phyloP scores from a whole-genome alignment of 305 asterid genomes.

The Caryopteris hybrid region DNA sequence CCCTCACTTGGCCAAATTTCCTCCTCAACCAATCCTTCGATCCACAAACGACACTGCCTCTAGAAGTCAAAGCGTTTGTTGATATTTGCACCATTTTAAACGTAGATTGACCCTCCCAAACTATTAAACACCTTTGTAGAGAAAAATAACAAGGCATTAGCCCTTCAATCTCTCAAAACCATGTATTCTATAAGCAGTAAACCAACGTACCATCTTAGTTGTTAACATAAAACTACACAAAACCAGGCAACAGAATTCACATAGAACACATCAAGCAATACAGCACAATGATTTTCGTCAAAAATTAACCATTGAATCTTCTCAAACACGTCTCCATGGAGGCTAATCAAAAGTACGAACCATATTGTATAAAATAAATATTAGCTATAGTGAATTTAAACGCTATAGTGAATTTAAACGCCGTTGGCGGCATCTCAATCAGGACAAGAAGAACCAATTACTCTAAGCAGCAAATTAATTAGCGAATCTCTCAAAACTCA shows the following conservation, averaged over 20 bases:
- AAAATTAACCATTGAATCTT: neutral
- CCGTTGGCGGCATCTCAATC: neutral
- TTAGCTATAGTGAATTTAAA: slow-evolving; percentile 1
- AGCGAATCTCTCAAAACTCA: neutral
- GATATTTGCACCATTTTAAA: slow-evolving; percentile 54
- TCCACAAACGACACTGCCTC: slow-evolving; percentile 44
- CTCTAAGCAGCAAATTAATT: neutral
- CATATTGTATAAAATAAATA: neutral
- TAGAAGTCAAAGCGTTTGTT: slow-evolving; percentile 45
- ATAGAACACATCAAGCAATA: neutral
- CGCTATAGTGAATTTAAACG: slow-evolving; percentile 1
- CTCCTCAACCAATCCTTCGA: slow-evolving; percentile 37
- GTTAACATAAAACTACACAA: neutral
- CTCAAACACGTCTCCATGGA: neutral
- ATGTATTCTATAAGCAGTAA: slow-evolving; percentile 19
- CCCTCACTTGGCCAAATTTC: slow-evolving; percentile 35
- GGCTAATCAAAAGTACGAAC: neutral
- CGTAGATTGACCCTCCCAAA: slow-evolving; percentile 18
- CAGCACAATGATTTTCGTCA: neutral
- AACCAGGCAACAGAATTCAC: slow-evolving; percentile 3
- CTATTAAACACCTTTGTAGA: neutral
- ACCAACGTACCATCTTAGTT: neutral
- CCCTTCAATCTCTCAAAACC: slow-evolving; percentile 20
- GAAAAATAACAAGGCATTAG: neutral
- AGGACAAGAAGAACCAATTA: neutral